Percentiles rank a stretch among this genome's conserved stretches.
Conservation (phyloP, 1,284 basidiomycete species). For the Cystobasidium slooffiae region DNA sequence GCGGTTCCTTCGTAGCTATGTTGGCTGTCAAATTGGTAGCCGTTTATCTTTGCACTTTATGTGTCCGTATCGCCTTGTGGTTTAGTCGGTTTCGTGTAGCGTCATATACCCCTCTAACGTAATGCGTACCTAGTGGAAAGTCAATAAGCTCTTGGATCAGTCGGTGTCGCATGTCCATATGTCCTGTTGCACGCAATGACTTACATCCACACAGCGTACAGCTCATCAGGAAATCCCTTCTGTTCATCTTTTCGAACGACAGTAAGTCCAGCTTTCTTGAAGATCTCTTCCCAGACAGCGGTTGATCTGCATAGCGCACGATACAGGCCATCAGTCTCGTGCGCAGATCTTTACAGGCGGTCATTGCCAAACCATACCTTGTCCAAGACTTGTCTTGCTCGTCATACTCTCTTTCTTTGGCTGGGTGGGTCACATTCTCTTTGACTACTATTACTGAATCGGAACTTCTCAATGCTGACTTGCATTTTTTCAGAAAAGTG, state of each 20-base stretch:
- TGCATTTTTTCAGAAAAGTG: slow-evolving; percentile 70
- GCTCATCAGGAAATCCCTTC: slow-evolving; percentile 70
- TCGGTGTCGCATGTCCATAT: not conserved
- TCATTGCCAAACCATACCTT: slow-evolving; percentile 60
- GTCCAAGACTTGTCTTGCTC: slow-evolving; percentile 86
- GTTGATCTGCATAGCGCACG: slow-evolving; percentile 69
- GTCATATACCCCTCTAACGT: not conserved
- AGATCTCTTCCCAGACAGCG: slow-evolving; percentile 75
- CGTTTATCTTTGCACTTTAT: not conserved
- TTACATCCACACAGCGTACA: slow-evolving; percentile 51
- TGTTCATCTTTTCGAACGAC: slow-evolving; percentile 72
- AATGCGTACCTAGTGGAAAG: slow-evolving; percentile 21
- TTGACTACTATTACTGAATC: slow-evolving; percentile 76
- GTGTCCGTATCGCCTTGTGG: not conserved
- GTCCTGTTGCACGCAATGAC: slow-evolving; percentile 4
- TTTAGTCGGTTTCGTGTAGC: no score
- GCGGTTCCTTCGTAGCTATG: no score
- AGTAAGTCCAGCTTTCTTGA: slow-evolving; percentile 70
- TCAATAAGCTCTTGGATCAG: not conserved
- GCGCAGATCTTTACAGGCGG: not conserved
- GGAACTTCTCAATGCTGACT: slow-evolving; percentile 62
- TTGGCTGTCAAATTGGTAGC: not conserved
- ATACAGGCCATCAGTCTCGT: not conserved
- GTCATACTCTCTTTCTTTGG: slow-evolving; percentile 71
- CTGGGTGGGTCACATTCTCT: slow-evolving; percentile 75